These are phyloP conservation scores for Coelastrella sp. DNA, from an alignment of 139 green algal species.

Conservation along the genomic window DNA sequence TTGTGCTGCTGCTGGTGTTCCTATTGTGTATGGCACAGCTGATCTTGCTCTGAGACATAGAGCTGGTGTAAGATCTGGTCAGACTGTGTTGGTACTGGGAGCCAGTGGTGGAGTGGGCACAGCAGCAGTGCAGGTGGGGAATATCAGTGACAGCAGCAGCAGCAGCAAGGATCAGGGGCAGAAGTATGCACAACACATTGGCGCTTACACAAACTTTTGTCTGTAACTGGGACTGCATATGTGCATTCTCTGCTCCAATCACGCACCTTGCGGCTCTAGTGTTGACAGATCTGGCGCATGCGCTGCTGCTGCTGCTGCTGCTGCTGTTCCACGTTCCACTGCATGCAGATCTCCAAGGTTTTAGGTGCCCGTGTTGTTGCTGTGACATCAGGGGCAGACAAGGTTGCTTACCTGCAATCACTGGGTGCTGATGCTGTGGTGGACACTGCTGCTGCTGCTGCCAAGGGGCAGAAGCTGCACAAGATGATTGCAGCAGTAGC, in stretches of 20 bases:
- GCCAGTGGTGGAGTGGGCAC: constrained; percentile 88
- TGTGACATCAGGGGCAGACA: constrained; percentile 62
- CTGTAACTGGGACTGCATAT: no score
- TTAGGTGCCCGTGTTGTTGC: constrained; percentile 81
- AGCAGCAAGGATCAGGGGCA: no score
- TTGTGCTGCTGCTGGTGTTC: constrained; percentile 71
- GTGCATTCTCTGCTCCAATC: no score
- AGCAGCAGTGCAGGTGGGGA: constrained; percentile 81
- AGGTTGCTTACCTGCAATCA: constrained; percentile 54
- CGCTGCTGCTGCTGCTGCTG: constrained; percentile 19
- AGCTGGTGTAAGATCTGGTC: constrained; percentile 71
- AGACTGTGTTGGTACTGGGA: constrained; percentile 88
- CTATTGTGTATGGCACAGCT: constrained; percentile 89
- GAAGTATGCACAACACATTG: no score
- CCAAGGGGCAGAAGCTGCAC: constrained; percentile 48
- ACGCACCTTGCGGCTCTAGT: no score
- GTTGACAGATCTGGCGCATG: neutral
- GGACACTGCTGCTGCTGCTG: constrained; percentile 40
- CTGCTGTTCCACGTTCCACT: constrained; percentile 13
- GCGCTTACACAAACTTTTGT: no score
- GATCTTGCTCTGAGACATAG: constrained; percentile 82
- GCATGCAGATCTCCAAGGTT: constrained; percentile 56
- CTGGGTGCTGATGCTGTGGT: constrained; percentile 52
- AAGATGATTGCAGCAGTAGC: constrained; percentile 48
- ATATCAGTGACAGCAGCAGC: neutral